A percentile compares a stretch with the other conserved stretches of the same genome.
These are phyloP conservation scores for Chaetothyriales sp. DNA, from an alignment of 2,329 filamentous ascomycete species.

Conservation along the genomic window DNA sequence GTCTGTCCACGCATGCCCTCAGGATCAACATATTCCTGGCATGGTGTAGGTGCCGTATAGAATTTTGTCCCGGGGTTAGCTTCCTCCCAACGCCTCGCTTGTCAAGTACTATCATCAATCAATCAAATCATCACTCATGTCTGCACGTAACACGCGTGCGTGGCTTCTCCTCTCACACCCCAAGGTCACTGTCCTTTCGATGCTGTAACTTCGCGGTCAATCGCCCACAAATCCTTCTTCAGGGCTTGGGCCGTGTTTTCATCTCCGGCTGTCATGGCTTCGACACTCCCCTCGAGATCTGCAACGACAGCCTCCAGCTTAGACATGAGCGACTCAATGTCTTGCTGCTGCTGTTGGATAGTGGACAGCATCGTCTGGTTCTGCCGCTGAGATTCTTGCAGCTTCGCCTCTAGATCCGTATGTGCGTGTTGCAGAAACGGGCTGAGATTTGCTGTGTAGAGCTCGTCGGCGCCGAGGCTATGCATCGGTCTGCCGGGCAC, in stretches of 20 bases:
- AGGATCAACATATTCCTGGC: no score
- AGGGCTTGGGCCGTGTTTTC: slow-evolving; percentile 20
- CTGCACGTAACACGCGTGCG: no score
- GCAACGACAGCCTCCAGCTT: slow-evolving; percentile 42
- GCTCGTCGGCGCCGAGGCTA: slow-evolving; percentile 41
- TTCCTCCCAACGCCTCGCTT: background rate
- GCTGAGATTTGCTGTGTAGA: slow-evolving; percentile 46
- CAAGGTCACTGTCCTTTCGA: slow-evolving; percentile 6
- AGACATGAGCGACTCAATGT: slow-evolving; percentile 43
- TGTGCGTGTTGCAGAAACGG: slow-evolving; percentile 42
- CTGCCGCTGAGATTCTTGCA: slow-evolving; percentile 37
- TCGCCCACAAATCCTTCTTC: slow-evolving; percentile 29
- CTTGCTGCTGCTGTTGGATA: slow-evolving; percentile 40
- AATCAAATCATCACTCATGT: no score
- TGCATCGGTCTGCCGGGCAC: slow-evolving; percentile 30
- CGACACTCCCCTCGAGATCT: slow-evolving; percentile 41
- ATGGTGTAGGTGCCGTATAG: background rate
- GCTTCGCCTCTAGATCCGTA: slow-evolving; percentile 34
- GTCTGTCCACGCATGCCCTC: no score
- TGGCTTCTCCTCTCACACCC: background rate
- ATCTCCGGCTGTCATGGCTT: slow-evolving; percentile 27
- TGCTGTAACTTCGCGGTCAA: slow-evolving; percentile 30
- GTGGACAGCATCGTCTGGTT: slow-evolving; percentile 41
- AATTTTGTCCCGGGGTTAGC: background rate
- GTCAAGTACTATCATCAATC: background rate